A percentile compares a stretch with the other conserved stretches of the same genome.
Evolutionary conservation across 352 stramenopile genomes (phyloP).

Genomic region (Thalassiosira pacifica): DNA sequence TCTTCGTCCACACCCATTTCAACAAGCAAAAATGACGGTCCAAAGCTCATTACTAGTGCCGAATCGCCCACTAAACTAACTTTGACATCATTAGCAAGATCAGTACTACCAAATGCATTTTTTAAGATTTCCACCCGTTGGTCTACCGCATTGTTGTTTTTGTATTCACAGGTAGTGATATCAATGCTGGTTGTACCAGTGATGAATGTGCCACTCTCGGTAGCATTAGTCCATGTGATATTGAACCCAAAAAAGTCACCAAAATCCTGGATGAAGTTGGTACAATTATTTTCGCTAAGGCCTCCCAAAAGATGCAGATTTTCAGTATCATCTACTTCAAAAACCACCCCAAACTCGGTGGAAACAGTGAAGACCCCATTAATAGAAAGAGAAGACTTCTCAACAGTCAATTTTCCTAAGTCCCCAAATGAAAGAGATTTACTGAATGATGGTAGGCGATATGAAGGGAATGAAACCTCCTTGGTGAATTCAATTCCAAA

Average conservation of each 20-base stretch:
- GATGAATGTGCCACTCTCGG: neutral
- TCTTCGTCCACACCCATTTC: too few species aligned
- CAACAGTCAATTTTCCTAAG: constrained; percentile 30
- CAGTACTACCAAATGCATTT: neutral
- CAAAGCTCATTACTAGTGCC: too few species aligned
- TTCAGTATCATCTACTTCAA: constrained; percentile 13
- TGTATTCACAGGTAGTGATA: neutral
- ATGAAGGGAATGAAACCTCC: neutral
- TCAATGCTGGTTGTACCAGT: neutral
- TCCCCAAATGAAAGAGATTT: constrained; percentile 35
- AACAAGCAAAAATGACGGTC: too few species aligned
- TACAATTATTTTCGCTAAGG: neutral
- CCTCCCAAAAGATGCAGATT: constrained; percentile 14
- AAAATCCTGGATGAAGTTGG: neutral
- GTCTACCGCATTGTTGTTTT: neutral
- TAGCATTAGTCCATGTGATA: neutral
- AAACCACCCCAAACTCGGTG: constrained; percentile 45
- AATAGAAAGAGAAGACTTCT: constrained; percentile 34
- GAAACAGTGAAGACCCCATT: constrained; percentile 19
- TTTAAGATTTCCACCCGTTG: neutral
- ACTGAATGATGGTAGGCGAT: neutral
- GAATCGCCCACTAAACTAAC: too few species aligned
- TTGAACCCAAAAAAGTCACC: constrained; percentile 1
- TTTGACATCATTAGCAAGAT: constrained; percentile 16
- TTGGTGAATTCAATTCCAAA: constrained; percentile 45